Conservation (phyloP, 1,139 yeast genomes). For the Pichia terricola region DNA sequence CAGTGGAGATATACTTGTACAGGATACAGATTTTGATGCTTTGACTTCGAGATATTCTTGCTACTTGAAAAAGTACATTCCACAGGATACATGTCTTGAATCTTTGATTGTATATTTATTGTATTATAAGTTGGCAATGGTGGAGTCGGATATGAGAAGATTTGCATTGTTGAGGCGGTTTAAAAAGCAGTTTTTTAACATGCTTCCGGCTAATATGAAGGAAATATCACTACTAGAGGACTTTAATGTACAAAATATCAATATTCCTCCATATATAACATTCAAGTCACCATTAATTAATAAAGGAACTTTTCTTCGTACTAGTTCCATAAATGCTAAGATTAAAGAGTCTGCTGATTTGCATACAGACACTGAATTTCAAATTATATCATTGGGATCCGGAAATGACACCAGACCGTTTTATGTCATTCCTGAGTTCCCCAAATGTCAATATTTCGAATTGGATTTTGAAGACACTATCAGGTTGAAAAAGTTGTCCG, state of each 20-base stretch:
- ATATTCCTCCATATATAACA: too few species aligned
- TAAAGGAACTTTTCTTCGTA: slow-evolving; percentile 75
- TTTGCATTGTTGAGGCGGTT: slow-evolving; percentile 31
- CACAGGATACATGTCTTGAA: slow-evolving; percentile 45
- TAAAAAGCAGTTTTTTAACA: slow-evolving; percentile 29
- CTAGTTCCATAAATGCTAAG: slow-evolving; percentile 48
- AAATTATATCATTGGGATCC: slow-evolving; percentile 82
- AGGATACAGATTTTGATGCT: slow-evolving; percentile 82
- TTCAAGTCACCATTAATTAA: slow-evolving; percentile 68
- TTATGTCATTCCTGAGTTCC: slow-evolving; percentile 29
- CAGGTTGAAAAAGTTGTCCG: slow-evolving; percentile 48
- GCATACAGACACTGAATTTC: slow-evolving; percentile 48
- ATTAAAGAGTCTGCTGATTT: slow-evolving; percentile 38
- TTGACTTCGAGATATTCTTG: slow-evolving; percentile 49
- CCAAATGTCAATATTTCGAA: slow-evolving; percentile 48
- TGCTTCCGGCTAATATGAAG: slow-evolving; percentile 4
- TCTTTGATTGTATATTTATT: slow-evolving; percentile 32
- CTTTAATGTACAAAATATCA: too few species aligned
- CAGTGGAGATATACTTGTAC: slow-evolving; percentile 24
- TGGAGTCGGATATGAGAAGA: slow-evolving; percentile 22
- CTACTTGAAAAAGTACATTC: slow-evolving; percentile 30
- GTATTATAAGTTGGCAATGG: slow-evolving; percentile 18
- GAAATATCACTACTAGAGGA: too few species aligned
- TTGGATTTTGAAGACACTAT: slow-evolving; percentile 65
- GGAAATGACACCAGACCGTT: slow-evolving; percentile 89